Base-by-base conservation (phyloP, 768 basidiomycete species). In the Agaricus blazei region DNA sequence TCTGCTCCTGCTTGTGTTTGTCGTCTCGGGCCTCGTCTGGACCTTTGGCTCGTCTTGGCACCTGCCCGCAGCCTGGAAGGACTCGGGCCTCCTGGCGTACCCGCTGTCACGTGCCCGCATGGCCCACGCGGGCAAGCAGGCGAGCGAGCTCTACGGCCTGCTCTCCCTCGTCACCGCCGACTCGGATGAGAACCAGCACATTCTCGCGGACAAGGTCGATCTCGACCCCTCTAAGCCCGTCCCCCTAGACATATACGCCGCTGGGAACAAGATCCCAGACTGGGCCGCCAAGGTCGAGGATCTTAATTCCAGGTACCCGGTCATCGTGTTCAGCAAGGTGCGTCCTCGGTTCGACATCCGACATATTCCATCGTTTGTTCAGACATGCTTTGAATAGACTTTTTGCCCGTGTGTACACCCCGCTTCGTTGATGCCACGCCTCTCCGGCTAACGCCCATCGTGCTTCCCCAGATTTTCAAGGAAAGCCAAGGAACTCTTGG, bases 321-420 rank as follows among this genome's bases (percentile, higher is more conserved):
- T 93, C 6, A 73, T 92, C 44, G 82, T 93, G 11, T 91, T 93
- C 63, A 91, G 89, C 75, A 93, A 93, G 76, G 88, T 85, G 52
- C 31, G 75, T 67, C 43, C 4, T 59, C n/a, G 31, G 46, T 48
- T 23, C 48, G 37, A 24, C 8, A 49, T 11, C 28, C 14, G 41
- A 36, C 34, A 29, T 47, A 14, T 53, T 44, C 29, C 37, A 12
- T 56, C 24, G 42, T 31, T 44, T 5, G 41, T 23, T 52, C 29
- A 9, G 34, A 34, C 7, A 42, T 34, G 47, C 42, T 40, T 31
- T 49, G 44, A 38, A 47, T 46, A 88, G 87, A 80, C 87, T 24
- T 87, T 84, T 63, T 92, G 90, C 79, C 82, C 80, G 88, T 90
- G 65, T 60, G 84, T 78, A 27, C 23, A 28, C 15, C 26, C 28